Base-by-base conservation (phyloP, 176 grass and related monocot species). In the Oryza glumipatula region DNA sequence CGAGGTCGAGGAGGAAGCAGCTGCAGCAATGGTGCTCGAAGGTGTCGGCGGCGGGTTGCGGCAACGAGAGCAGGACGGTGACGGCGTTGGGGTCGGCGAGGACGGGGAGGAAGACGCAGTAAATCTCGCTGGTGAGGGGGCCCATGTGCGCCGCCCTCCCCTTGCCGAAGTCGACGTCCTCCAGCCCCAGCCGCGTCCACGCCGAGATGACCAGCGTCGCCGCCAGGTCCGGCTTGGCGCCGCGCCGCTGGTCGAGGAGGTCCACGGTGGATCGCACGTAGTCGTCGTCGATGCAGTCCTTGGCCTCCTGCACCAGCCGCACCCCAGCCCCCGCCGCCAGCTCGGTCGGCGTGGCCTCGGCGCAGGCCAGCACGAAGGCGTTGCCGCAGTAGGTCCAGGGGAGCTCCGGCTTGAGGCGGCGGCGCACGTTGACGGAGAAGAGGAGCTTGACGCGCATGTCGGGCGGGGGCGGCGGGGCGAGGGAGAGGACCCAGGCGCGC, bases 41-140 rank as follows among this genome's bases (percentile, higher is more conserved):
- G 48, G 64, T 64, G 0, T 92, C 88, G 15, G 83, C 83, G 21
- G 73, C 83, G 13, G 80, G 72, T 85, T 95, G 85, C 10, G 96
- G 96, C 11, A 95, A 83, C 7, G 96, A 98, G 13, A 98, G 76
- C 1, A 95, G 88, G 67, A 98, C 86, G 36, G 86, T 95, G 86
- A 89, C 85, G 23, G 70, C 91, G n/a, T 89, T 45, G 8, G 80
- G 80, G 64, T 98, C 92, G 38, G 89, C 91, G 6, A 83, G 9
- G 4, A 98, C 93, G 0, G 96, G 96, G 3, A 90, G 54, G 84
- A 98, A 98, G 17, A 98, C 84, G 73, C 96, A 98, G 80, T 98
- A 98, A 16, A 96, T 94, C 87, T 98, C 96, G 43, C 96, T 98
- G 65, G 96, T 91, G 52, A 98, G 83, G 26, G 96, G 91, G 4